These are phyloP conservation scores for Mallotus nudiflorus DNA, from an alignment of 345 rosid species.

Conservation along the genomic window DNA sequence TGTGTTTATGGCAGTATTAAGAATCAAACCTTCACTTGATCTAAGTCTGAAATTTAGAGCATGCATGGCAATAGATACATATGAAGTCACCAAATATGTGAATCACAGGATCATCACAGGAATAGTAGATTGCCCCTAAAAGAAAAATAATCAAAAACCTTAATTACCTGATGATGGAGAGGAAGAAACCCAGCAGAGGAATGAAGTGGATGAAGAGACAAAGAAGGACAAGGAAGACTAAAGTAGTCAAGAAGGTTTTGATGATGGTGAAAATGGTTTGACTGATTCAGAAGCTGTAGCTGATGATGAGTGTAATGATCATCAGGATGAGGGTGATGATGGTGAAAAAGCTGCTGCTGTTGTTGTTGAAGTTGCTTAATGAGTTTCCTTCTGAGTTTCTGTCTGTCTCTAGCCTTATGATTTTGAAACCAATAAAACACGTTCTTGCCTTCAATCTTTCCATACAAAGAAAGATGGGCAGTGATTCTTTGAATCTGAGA, in stretches of 20 bases:
- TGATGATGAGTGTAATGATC: conserved; percentile 1
- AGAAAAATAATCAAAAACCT: background rate
- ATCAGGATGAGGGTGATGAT: background rate
- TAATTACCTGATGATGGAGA: conserved; percentile 43
- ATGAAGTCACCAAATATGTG: no score
- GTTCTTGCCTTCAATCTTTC: conserved; percentile 88
- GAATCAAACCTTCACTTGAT: no score
- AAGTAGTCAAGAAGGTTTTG: conserved; percentile 33
- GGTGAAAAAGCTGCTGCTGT: conserved; percentile 38
- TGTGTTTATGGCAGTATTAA: no score
- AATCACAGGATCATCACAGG: no score
- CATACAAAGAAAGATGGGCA: conserved; percentile 68
- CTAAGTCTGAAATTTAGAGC: no score
- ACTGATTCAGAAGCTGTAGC: conserved; percentile 20
- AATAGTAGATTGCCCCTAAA: no score
- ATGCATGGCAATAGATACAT: no score
- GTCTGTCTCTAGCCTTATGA: conserved; percentile 95
- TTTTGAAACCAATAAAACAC: conserved; percentile 98
- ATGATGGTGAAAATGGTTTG: no score
- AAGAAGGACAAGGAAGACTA: conserved; percentile 35
- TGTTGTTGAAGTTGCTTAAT: conserved; percentile 69
- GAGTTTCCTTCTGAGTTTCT: conserved; percentile 74
- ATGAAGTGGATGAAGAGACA: conserved; percentile 13
- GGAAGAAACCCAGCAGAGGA: conserved; percentile 34
- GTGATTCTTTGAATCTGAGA: conserved; percentile 87